Evolutionary conservation across 495 filamentous ascomycete species (phyloP), one percentile per base, ranked within the genome.

Genomic region (Parathielavia appendiculata): DNA sequence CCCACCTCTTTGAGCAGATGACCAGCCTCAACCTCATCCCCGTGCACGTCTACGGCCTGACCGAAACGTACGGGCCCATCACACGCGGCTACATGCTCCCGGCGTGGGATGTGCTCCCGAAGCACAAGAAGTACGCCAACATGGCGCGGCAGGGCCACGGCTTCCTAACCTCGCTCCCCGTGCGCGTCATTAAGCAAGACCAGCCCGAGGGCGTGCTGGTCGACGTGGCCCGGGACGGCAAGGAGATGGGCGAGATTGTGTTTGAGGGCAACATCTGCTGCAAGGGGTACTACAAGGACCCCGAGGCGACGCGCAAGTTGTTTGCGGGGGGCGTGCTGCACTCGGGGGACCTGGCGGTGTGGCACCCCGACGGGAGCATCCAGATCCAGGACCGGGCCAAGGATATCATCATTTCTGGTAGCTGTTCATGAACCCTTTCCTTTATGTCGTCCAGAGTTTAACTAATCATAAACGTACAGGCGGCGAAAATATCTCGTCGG

Each of bases 341-440:
- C 70, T 89, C 87, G 12, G 93, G 95, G 0, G 93, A 98, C 66
- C 71, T 98, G 55, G 93, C 93, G 5, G 92, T 98, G 6, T 90
- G 87, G 87, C 88, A 95, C 67, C 79, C 86, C 0, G 92, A 97
- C 66, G 91, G 92, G 1, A 85, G 88, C 49, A 83, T 91, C 45
- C 90, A 97, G 76, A 96, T 98, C 61, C 77, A 95, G 59, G 93
- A 98, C 71, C 80, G 93, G 38, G 89, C 89, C 5, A 98, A 97
- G 75, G 93, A 98, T 69, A 97, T 98, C 46, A 97, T 98, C 51
- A 98, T 98, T 59, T 95, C 90, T 61, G 93, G 91, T 92, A 54
- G 81, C 26, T 1, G 32, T 8, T 35, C 51, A 16, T 30, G 17
- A 13, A 34, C 30, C 35, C 32, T 58, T 20, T 34, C 53, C 50